Conservation (phyloP, 192 early-diverging fungal species). For the Linnemannia zychae region DNA sequence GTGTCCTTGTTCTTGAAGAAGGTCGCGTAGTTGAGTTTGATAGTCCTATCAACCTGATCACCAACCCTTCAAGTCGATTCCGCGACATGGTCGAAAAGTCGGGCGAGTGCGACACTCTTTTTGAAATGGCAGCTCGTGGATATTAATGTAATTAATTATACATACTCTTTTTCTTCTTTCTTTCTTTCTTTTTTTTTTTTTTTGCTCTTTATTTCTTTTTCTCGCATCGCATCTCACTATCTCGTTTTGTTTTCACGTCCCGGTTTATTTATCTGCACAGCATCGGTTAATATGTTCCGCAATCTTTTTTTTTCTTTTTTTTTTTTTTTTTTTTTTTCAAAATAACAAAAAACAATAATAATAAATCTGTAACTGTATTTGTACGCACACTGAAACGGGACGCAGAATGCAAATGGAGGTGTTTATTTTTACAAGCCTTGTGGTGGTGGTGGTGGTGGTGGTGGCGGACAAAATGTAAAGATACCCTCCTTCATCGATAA, state of each 20-base stretch:
- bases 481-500: conserved; percentile 28
- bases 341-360: neutral
- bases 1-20: conserved; percentile 81
- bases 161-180: neutral
- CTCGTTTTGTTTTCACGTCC: neutral
- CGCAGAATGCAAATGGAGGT: no score
- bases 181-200: conserved; percentile 16
- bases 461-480: conserved; percentile 18
- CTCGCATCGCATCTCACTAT: neutral
- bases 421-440: neutral
- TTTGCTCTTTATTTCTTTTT: neutral
- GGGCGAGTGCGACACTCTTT: conserved; percentile 82
- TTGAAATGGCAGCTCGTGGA: conserved; percentile 62
- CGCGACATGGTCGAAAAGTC: conserved; percentile 84
- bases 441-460: neutral
- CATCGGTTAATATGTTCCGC: neutral
- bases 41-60: conserved; percentile 79
- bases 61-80: conserved; percentile 73
- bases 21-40: conserved; percentile 87
- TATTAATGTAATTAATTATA: conserved; percentile 15
- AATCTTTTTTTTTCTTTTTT: neutral
- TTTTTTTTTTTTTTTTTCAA: no score
- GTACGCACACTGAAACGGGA: no score
- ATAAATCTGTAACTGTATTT: neutral
- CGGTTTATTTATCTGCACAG: no score